A percentile compares a stretch with the other conserved stretches of the same genome.
These are phyloP conservation scores for Testicularia cyperi DNA, from an alignment of 1,284 basidiomycete genomes.

Conservation along the genomic window DNA sequence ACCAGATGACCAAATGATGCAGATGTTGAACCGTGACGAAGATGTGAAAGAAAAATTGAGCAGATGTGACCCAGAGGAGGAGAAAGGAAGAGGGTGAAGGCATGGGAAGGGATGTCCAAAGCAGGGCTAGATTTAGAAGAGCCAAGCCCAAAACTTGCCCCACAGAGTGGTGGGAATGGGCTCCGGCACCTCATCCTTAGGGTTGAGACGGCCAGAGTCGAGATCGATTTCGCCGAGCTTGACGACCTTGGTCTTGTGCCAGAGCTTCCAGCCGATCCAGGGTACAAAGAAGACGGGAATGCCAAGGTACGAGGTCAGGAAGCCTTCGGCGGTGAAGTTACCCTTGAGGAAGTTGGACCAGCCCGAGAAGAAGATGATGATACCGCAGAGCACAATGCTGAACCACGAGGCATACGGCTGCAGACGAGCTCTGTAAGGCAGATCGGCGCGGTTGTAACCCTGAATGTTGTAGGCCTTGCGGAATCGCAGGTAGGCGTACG, in stretches of 20 bases:
- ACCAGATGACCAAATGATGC: background rate
- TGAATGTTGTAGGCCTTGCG: slow-evolving; percentile 68
- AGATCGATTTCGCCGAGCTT: slow-evolving; percentile 63
- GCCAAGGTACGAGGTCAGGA: slow-evolving; percentile 77
- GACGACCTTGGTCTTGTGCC: slow-evolving; percentile 63
- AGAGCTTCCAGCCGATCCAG: slow-evolving; percentile 68
- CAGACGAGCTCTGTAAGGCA: slow-evolving; percentile 64
- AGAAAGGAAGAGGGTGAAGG: no score
- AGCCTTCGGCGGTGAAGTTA: slow-evolving; percentile 65
- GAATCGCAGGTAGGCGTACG: slow-evolving; percentile 75
- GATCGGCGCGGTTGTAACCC: slow-evolving; percentile 64
- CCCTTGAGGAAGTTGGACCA: slow-evolving; percentile 50
- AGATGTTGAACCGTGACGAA: background rate
- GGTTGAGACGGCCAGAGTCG: slow-evolving; percentile 63
- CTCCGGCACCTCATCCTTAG: slow-evolving; percentile 16
- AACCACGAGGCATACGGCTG: slow-evolving; percentile 58
- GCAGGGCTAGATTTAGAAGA: slow-evolving; percentile 18
- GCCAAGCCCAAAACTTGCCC: slow-evolving; percentile 31
- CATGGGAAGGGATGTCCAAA: no score
- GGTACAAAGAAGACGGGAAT: slow-evolving; percentile 73
- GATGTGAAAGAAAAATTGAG: no score
- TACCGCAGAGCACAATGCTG: slow-evolving; percentile 24
- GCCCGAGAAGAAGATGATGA: slow-evolving; percentile 62
- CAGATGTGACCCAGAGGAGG: no score
- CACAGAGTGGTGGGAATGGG: slow-evolving; percentile 7